phyloP scores from a whole-genome alignment of 2,329 filamentous ascomycete species.

The Cercospora nicotianae region DNA sequence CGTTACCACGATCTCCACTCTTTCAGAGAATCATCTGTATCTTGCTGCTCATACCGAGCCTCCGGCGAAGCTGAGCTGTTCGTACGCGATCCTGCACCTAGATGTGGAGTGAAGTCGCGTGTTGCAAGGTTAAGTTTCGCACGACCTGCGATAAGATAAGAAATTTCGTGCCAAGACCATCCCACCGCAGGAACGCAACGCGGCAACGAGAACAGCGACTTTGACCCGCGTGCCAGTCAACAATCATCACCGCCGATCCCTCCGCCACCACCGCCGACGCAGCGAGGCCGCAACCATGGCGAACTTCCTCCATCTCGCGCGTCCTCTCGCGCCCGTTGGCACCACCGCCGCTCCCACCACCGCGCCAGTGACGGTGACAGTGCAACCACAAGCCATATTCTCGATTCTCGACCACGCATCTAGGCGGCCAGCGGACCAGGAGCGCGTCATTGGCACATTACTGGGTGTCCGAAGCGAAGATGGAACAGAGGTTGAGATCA shows the following conservation, averaged over 20 bases:
- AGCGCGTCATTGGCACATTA: constrained; percentile 94
- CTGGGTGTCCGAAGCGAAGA: constrained; percentile 93
- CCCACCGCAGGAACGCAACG: constrained; percentile 7
- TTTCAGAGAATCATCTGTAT: not conserved
- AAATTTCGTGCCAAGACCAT: not conserved
- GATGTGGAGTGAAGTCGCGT: not conserved
- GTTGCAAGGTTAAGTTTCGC: not conserved
- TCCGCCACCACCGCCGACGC: constrained; percentile 8
- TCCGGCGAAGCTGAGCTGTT: not conserved
- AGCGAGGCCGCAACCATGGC: constrained; percentile 33
- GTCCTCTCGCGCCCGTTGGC: constrained; percentile 80
- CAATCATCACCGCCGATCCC: constrained; percentile 5
- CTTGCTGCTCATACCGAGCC: not conserved
- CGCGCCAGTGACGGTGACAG: constrained; percentile 87
- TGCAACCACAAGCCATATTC: constrained; percentile 84
- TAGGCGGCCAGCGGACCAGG: constrained; percentile 86
- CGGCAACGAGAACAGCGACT: constrained; percentile 10
- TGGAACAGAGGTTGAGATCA: constrained; percentile 92
- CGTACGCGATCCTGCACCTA: not conserved
- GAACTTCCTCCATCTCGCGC: constrained; percentile 94
- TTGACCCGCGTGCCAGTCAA: constrained; percentile 10
- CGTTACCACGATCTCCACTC: not conserved
- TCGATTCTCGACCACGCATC: constrained; percentile 83
- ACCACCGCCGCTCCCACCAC: constrained; percentile 75
- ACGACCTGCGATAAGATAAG: constrained; percentile 10